A percentile compares a stretch with the other conserved stretches of the same genome.
phyloP scores from a whole-genome alignment of 1,139 yeast genomes.

The Saccharomyces hybrid region DNA sequence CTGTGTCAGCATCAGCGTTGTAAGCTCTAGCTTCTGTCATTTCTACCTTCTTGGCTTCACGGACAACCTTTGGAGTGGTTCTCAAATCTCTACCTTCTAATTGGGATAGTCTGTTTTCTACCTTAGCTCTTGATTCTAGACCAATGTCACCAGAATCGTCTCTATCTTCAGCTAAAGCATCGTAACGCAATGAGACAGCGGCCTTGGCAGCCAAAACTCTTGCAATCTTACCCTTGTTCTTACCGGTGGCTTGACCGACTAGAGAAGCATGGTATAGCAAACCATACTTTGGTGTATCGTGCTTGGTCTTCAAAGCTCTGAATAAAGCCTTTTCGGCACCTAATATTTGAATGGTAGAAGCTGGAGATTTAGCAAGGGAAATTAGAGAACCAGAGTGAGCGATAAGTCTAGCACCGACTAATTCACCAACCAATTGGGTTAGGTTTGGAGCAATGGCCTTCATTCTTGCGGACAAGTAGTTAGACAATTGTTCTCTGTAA shows the following conservation, averaged over 20 bases:
- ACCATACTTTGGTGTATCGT: conserved; percentile 98
- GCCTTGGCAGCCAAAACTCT: conserved; percentile 98
- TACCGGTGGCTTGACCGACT: conserved; percentile 95
- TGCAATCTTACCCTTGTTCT: conserved; percentile 97
- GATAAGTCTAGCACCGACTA: conserved; percentile 95
- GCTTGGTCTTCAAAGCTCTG: conserved; percentile 96
- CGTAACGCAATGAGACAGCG: conserved; percentile 92
- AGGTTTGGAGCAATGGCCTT: conserved; percentile 97
- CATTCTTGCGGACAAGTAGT: conserved; percentile 89
- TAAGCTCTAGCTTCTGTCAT: conserved; percentile 78
- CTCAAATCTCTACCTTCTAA: conserved; percentile 91
- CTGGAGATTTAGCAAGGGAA: conserved; percentile 94
- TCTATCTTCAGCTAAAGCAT: conserved; percentile 94
- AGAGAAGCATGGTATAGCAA: conserved; percentile 92
- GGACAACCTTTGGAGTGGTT: conserved; percentile 67
- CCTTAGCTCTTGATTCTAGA: conserved; percentile 82
- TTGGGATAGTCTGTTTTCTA: conserved; percentile 88
- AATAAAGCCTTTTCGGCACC: conserved; percentile 99
- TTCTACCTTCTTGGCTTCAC: conserved; percentile 76
- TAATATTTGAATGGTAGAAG: conserved; percentile 94
- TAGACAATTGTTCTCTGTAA: conserved; percentile 86
- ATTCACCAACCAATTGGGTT: conserved; percentile 91
- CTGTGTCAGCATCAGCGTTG: conserved; percentile 88
- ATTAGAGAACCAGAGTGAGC: conserved; percentile 96
- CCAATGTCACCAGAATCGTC: conserved; percentile 94